A percentile compares a stretch with the other conserved stretches of the same genome.
These are phyloP conservation scores for Naganishia vishniacii DNA, from an alignment of 768 basidiomycete species.

Conservation along the genomic window DNA sequence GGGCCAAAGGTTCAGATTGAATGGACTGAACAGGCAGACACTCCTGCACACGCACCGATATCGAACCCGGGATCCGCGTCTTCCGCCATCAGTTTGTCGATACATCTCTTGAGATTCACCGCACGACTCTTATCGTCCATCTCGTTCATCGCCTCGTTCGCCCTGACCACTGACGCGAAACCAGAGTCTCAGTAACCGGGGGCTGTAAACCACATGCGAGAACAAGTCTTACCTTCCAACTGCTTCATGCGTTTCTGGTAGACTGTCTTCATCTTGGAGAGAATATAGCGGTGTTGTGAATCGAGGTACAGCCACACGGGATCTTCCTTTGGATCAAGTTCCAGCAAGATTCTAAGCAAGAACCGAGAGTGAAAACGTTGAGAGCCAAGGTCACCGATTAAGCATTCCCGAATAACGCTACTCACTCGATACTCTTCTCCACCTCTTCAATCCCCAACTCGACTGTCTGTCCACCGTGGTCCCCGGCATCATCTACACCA, in stretches of 20 bases:
- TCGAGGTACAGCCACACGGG: slow-evolving; percentile 96
- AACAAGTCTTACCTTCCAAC: slow-evolving; percentile 54
- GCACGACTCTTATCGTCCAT: slow-evolving; percentile 22
- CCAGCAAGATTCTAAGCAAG: slow-evolving; percentile 69
- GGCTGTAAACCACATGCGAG: too few relatives aligned
- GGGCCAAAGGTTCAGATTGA: not conserved
- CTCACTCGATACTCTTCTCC: slow-evolving; percentile 92
- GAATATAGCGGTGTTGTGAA: slow-evolving; percentile 78
- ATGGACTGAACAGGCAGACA: not conserved
- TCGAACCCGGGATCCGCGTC: not conserved
- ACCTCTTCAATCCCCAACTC: slow-evolving; percentile 68
- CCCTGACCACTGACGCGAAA: slow-evolving; percentile 15
- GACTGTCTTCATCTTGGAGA: slow-evolving; percentile 66
- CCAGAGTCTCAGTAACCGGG: too few relatives aligned
- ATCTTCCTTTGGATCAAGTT: slow-evolving; percentile 78
- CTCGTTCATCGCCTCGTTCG: not conserved
- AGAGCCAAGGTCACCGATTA: not conserved
- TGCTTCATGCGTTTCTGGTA: slow-evolving; percentile 56
- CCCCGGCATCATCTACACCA: slow-evolving; percentile 53
- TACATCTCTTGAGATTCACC: slow-evolving; percentile 31
- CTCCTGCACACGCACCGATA: slow-evolving; percentile 4
- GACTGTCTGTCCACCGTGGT: not conserved
- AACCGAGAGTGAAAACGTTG: too few relatives aligned
- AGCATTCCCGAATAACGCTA: slow-evolving; percentile 13
- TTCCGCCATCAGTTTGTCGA: slow-evolving; percentile 15